Evolutionary conservation across 208 protist genomes (phyloP).

Genomic region (Trypanosoma avium): DNA sequence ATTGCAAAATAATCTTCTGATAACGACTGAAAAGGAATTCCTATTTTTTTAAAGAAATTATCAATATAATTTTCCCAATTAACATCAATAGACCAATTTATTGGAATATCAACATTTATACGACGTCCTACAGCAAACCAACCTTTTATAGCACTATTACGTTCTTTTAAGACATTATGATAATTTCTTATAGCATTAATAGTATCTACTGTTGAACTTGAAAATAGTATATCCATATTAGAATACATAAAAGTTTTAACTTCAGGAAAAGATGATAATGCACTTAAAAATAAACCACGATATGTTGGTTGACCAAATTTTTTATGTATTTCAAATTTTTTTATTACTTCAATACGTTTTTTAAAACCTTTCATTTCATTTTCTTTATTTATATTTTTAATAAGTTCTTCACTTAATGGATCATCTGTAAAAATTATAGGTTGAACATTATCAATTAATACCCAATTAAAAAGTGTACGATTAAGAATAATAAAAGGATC

Average conservation of each 20-base stretch:
- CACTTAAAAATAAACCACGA: slow-evolving; percentile 31
- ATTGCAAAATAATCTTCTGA: slow-evolving; percentile 41
- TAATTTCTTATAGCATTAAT: slow-evolving; percentile 9
- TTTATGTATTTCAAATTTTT: slow-evolving; percentile 27
- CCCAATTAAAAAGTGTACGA: slow-evolving; percentile 33
- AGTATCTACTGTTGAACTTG: slow-evolving; percentile 16
- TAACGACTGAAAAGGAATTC: slow-evolving; percentile 18
- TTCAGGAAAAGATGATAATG: slow-evolving; percentile 17
- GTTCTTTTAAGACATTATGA: not conserved
- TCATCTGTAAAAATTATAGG: slow-evolving; percentile 29
- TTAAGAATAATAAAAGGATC: slow-evolving; percentile 19
- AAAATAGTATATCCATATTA: slow-evolving; percentile 38
- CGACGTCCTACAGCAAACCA: slow-evolving; percentile 32
- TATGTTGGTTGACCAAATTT: slow-evolving; percentile 35
- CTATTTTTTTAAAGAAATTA: not conserved
- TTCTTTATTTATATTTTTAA: slow-evolving; percentile 14
- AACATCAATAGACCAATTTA: slow-evolving; percentile 12
- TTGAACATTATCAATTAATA: slow-evolving; percentile 20
- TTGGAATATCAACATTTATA: slow-evolving; percentile 21
- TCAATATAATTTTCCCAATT: slow-evolving; percentile 19
- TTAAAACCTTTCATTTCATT: slow-evolving; percentile 4
- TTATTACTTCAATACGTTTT: slow-evolving; percentile 17
- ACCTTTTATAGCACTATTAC: not conserved
- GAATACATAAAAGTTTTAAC: slow-evolving; percentile 22
- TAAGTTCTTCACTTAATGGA: slow-evolving; percentile 1